Percentiles rank a stretch among this genome's conserved stretches.
Evolutionary conservation across 1,139 yeast genomes (phyloP).

Genomic region (Suhomyces choctaworum): DNA sequence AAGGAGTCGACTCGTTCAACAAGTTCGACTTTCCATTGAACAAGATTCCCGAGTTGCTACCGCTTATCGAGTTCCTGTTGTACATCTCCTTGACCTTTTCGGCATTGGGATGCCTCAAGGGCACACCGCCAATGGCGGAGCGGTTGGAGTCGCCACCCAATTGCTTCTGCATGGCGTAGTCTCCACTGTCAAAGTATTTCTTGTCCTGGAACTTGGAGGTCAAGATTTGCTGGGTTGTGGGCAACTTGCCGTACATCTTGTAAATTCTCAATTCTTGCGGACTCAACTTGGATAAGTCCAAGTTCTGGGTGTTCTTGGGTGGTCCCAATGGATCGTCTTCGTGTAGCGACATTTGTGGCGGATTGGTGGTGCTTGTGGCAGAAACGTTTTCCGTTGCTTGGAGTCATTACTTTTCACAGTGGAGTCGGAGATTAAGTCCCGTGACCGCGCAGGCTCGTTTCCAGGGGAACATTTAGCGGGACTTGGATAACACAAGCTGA

Average conservation of each 20-base stretch:
- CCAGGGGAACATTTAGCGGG: too few species aligned
- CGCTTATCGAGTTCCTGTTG: constrained; percentile 48
- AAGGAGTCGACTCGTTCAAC: constrained; percentile 45
- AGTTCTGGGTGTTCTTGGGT: constrained; percentile 45
- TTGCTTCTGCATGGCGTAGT: constrained; percentile 86
- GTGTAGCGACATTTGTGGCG: constrained; percentile 19
- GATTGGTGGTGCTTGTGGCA: not conserved
- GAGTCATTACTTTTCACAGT: constrained; percentile 12
- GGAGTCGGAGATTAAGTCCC: too few species aligned
- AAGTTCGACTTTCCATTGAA: constrained; percentile 49
- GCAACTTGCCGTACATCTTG: constrained; percentile 85
- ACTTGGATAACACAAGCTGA: not conserved
- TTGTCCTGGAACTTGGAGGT: constrained; percentile 82
- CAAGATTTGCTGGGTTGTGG: constrained; percentile 80
- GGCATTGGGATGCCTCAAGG: constrained; percentile 50
- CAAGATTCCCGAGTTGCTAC: constrained; percentile 45
- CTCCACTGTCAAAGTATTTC: constrained; percentile 95
- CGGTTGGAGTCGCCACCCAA: constrained; percentile 31
- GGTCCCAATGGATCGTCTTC: constrained; percentile 53
- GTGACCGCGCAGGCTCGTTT: too few species aligned
- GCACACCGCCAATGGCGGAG: constrained; percentile 33
- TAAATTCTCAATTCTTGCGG: constrained; percentile 72
- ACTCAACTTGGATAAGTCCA: constrained; percentile 58
- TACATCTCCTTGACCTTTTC: constrained; percentile 51
- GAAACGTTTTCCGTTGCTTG: constrained; percentile 7